Percentiles rank a stretch among this genome's conserved stretches.
Conservation (phyloP, 2,329 filamentous ascomycete species). For the Berkeleyomyces rouxiae region DNA sequence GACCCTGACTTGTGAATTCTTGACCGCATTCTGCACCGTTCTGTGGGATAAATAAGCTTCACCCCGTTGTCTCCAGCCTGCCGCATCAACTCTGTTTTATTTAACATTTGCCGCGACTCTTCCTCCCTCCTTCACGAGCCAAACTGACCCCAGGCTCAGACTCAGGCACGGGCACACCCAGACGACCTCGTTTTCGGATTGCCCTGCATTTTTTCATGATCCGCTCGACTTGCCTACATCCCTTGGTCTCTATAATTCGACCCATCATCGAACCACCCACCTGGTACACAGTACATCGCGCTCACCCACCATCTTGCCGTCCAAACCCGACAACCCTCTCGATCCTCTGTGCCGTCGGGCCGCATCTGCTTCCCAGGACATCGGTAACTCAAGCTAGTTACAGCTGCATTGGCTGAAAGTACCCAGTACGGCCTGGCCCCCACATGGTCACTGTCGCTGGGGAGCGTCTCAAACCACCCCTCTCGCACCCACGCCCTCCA, state of each 20-base stretch:
- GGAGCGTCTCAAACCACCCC: background rate
- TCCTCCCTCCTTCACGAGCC: background rate
- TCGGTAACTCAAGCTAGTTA: background rate
- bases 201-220: slow-evolving; percentile 1
- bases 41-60: background rate
- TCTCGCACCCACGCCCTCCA: background rate
- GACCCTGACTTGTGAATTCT: no score
- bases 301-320: background rate
- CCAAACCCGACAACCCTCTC: background rate
- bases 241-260: background rate
- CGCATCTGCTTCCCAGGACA: background rate
- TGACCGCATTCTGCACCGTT: no score
- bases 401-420: background rate
- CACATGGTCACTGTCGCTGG: background rate
- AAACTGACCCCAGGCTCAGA: slow-evolving; percentile 11
- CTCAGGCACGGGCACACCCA: slow-evolving; percentile 16
- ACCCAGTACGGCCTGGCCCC: background rate
- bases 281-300: no score
- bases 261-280: background rate
- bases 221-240: background rate
- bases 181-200: slow-evolving; percentile 8
- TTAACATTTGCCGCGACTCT: background rate
- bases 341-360: background rate
- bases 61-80: background rate
- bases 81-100: background rate